Conservation (phyloP, 345 rosid species). For the Populus simonii region DNA sequence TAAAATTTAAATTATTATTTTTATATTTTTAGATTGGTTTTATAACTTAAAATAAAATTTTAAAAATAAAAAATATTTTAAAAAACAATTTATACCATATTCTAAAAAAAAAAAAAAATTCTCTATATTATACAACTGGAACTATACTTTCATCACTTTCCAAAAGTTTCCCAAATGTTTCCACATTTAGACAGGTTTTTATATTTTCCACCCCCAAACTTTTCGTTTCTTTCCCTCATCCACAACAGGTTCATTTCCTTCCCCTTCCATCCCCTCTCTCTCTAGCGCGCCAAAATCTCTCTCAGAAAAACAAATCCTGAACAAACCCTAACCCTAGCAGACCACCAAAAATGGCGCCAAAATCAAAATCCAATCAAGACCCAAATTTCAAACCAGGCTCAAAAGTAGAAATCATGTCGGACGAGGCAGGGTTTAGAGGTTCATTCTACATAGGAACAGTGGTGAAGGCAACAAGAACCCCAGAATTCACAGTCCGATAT, state of each 20-base stretch:
- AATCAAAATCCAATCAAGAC: constrained; percentile 1
- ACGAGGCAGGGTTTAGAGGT: constrained; percentile 68
- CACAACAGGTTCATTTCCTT: not conserved
- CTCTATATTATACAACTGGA: too few species aligned
- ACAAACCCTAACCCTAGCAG: not conserved
- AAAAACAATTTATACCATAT: too few species aligned
- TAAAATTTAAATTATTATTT: too few species aligned
- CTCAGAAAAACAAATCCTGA: not conserved
- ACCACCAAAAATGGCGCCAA: constrained; percentile 5
- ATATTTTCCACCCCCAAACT: not conserved
- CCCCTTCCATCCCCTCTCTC: not conserved
- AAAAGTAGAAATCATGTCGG: constrained; percentile 58
- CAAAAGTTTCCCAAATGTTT: too few species aligned
- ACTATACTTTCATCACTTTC: too few species aligned
- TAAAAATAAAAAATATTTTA: too few species aligned
- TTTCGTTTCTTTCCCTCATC: not conserved
- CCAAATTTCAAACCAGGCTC: constrained; percentile 40
- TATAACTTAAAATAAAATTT: too few species aligned
- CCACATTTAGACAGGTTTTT: not conserved
- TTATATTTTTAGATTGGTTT: too few species aligned
- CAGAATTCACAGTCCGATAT: constrained; percentile 46
- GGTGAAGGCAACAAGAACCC: constrained; percentile 25
- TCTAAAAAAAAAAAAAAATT: too few species aligned
- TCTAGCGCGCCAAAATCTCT: not conserved
- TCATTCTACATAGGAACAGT: constrained; percentile 61